These are phyloP conservation scores for Sclerotinia glacialis DNA, from an alignment of 2,329 filamentous ascomycete genomes.

Conservation along the genomic window DNA sequence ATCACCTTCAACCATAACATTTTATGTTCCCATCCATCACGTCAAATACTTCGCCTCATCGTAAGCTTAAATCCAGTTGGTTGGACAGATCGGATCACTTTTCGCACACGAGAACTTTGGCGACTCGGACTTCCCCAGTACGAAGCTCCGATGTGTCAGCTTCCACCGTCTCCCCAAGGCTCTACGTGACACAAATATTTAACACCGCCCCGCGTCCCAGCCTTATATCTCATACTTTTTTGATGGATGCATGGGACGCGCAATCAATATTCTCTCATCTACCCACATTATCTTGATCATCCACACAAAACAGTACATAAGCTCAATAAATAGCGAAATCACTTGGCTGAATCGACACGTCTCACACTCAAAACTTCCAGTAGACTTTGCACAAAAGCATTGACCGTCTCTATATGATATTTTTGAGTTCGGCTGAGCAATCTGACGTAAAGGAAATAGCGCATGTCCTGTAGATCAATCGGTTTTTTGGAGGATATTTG, in stretches of 20 bases:
- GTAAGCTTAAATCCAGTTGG: not conserved
- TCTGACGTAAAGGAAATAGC: not conserved
- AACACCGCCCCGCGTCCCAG: not conserved
- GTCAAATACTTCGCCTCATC: not conserved
- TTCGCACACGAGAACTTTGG: not conserved
- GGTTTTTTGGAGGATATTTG: not conserved
- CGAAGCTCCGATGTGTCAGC: not conserved
- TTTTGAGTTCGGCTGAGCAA: not conserved
- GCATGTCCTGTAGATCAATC: conserved; percentile 1
- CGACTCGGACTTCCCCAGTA: conserved; percentile 18
- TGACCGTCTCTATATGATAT: not conserved
- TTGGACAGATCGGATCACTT: not conserved
- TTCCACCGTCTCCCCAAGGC: too few species aligned
- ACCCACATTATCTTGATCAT: not conserved
- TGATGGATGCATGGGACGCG: conserved; percentile 11
- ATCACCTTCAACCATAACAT: not conserved
- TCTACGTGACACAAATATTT: not conserved
- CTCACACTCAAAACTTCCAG: not conserved
- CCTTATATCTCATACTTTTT: not conserved
- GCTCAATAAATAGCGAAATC: not conserved
- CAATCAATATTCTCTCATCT: conserved; percentile 17
- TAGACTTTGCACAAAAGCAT: not conserved
- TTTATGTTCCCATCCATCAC: not conserved
- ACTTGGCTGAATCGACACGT: not conserved
- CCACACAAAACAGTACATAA: not conserved